phyloP scores from a whole-genome alignment of 2,329 filamentous ascomycete genomes.

The Pestalotiopsis sp. region DNA sequence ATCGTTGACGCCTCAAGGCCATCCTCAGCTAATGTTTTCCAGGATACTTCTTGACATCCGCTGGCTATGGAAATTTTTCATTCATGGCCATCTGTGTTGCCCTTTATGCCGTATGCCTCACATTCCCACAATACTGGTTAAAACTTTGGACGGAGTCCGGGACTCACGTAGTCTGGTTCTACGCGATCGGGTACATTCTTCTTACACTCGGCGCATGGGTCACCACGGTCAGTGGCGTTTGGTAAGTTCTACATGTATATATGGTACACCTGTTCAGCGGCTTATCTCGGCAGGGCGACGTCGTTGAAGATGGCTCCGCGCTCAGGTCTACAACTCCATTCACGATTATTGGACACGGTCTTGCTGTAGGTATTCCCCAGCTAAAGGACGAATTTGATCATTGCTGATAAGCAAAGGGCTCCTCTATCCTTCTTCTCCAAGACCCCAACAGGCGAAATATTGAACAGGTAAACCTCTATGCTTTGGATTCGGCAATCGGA shows the following conservation, averaged over 20 bases:
- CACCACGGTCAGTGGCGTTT: slow-evolving; percentile 37
- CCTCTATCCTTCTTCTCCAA: slow-evolving; percentile 42
- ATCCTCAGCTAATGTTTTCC: slow-evolving; percentile 6
- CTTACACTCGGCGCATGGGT: slow-evolving; percentile 38
- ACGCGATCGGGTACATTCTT: slow-evolving; percentile 37
- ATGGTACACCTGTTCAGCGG: slow-evolving; percentile 16
- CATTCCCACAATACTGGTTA: slow-evolving; percentile 40
- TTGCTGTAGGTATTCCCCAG: slow-evolving; percentile 32
- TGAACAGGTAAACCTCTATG: slow-evolving; percentile 36
- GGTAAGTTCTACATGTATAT: slow-evolving; percentile 27
- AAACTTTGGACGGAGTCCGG: slow-evolving; percentile 40
- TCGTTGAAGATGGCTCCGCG: slow-evolving; percentile 36
- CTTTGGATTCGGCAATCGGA: neutral
- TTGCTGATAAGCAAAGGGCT: slow-evolving; percentile 30
- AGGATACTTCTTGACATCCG: slow-evolving; percentile 34
- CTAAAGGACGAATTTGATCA: slow-evolving; percentile 5
- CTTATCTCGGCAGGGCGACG: slow-evolving; percentile 25
- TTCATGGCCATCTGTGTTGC: slow-evolving; percentile 28
- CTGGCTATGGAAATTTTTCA: slow-evolving; percentile 29
- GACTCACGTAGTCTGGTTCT: slow-evolving; percentile 28
- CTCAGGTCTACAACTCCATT: slow-evolving; percentile 37
- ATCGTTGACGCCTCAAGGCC: neutral
- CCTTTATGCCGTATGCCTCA: slow-evolving; percentile 35
- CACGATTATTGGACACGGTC: slow-evolving; percentile 33
- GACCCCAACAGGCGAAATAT: slow-evolving; percentile 42